A percentile compares a stretch with the other conserved stretches of the same genome.
phyloP scores from a whole-genome alignment of 2,329 filamentous ascomycete genomes.

The Xylariomycetidae sp. region DNA sequence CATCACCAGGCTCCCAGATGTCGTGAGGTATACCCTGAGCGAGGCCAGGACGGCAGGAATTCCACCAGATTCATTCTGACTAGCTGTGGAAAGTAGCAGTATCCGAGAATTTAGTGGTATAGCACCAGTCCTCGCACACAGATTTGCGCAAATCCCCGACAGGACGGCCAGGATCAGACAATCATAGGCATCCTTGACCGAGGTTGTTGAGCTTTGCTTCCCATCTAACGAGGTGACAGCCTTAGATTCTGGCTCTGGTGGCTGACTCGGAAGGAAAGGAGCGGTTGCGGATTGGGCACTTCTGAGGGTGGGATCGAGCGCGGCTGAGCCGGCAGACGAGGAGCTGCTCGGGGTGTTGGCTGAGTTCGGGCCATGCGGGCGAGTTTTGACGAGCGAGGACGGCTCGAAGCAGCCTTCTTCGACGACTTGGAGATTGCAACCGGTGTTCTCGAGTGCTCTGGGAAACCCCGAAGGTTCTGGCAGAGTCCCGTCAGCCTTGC shows the following conservation, averaged over 20 bases:
- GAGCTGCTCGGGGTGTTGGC: constrained; percentile 42
- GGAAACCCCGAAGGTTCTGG: constrained; percentile 26
- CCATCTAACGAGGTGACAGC: constrained; percentile 22
- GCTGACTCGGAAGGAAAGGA: constrained; percentile 15
- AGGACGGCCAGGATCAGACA: constrained; percentile 48
- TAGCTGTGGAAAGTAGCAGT: constrained; percentile 36
- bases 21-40: constrained; percentile 49
- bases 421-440: constrained; percentile 36
- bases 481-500: constrained; percentile 24
- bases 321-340: constrained; percentile 33
- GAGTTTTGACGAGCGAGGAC: constrained; percentile 39
- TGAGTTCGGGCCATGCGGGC: constrained; percentile 31
- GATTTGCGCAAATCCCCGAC: constrained; percentile 42
- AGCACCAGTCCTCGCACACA: constrained; percentile 42
- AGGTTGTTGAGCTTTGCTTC: constrained; percentile 28
- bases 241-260: constrained; percentile 27
- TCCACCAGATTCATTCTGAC: constrained; percentile 24
- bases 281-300: constrained; percentile 24
- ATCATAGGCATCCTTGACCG: constrained; percentile 43
- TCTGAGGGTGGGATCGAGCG: constrained; percentile 31
- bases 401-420: constrained; percentile 49
- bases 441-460: constrained; percentile 36
- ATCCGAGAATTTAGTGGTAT: constrained; percentile 49
- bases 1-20: constrained; percentile 47
- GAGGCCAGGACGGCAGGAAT: constrained; percentile 37